Conservation (phyloP, 1,139 yeast species). For the Barnettozyma hawaiiensis region DNA sequence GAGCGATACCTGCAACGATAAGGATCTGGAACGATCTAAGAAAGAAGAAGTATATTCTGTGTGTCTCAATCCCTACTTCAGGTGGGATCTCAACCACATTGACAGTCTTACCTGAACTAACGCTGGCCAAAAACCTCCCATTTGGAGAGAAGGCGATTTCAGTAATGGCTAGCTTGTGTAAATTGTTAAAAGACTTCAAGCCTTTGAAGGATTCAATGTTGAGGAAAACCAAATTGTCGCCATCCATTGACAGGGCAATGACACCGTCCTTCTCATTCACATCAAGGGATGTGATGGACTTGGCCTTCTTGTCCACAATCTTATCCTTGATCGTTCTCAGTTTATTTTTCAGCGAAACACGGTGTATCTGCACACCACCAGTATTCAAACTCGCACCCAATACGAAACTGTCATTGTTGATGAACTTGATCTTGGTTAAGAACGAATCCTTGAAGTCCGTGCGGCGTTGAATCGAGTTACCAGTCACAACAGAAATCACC, state of each 20-base stretch:
- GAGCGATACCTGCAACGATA: constrained; percentile 9
- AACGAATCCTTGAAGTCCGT: constrained; percentile 25
- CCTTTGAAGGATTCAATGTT: constrained; percentile 27
- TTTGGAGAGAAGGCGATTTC: constrained; percentile 64
- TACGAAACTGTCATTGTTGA: constrained; percentile 32
- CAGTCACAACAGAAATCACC: constrained; percentile 33
- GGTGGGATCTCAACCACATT: constrained; percentile 58
- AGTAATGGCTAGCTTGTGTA: constrained; percentile 77
- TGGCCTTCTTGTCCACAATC: constrained; percentile 47
- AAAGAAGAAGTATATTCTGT: constrained; percentile 21
- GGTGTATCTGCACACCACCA: constrained; percentile 35
- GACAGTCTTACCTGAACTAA: constrained; percentile 74
- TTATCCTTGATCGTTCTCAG: constrained; percentile 32
- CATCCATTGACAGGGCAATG: constrained; percentile 73
- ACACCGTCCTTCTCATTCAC: constrained; percentile 38
- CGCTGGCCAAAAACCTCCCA: constrained; percentile 67
- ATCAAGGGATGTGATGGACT: constrained; percentile 69
- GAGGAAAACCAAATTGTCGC: constrained; percentile 56
- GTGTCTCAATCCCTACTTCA: constrained; percentile 23
- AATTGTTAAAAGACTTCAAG: constrained; percentile 44
- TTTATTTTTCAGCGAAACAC: constrained; percentile 18
- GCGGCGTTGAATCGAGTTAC: constrained; percentile 26
- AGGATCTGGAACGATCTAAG: constrained; percentile 16
- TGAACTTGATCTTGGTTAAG: constrained; percentile 57
- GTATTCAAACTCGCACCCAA: constrained; percentile 47